Evolutionary conservation across 441 rosid genomes (phyloP).

Genomic region (Isatis lusitanica): DNA sequence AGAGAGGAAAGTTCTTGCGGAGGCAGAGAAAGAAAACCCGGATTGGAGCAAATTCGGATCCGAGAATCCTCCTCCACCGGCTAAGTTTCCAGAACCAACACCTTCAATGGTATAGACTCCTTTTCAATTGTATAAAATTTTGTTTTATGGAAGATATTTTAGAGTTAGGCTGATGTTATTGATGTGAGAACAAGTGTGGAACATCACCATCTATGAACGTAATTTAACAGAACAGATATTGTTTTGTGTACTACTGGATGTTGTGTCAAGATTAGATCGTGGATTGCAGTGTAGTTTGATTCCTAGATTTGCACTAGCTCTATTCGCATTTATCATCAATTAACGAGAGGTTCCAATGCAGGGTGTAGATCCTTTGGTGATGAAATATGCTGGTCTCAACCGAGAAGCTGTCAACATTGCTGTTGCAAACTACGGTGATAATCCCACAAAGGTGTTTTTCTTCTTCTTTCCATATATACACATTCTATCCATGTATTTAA

Average conservation of each 20-base stretch:
- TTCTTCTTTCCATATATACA: not conserved
- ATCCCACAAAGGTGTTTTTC: conserved; percentile 67
- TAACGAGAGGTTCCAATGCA: conserved; percentile 25
- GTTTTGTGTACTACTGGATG: not conserved
- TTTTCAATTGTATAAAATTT: not conserved
- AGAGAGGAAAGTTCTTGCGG: conserved; percentile 73
- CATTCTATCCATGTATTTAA: not conserved
- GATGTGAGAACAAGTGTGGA: not conserved
- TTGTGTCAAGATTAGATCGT: not conserved
- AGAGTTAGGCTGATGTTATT: not conserved
- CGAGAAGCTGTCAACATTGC: conserved; percentile 78
- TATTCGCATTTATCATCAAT: not conserved
- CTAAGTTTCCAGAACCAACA: conserved; percentile 49
- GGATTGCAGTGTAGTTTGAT: not conserved
- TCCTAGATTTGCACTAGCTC: not conserved
- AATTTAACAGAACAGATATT: not conserved
- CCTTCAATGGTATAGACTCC: conserved; percentile 51
- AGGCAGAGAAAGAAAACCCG: conserved; percentile 68
- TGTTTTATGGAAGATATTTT: not conserved
- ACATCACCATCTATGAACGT: not conserved
- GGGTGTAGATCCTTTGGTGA: conserved; percentile 69
- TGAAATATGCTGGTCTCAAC: conserved; percentile 73
- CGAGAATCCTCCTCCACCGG: conserved; percentile 58
- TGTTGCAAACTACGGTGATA: conserved; percentile 83
- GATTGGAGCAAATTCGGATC: conserved; percentile 71